Conservation (phyloP, 805 yeast genomes). For the Metschnikowia continentalis region DNA sequence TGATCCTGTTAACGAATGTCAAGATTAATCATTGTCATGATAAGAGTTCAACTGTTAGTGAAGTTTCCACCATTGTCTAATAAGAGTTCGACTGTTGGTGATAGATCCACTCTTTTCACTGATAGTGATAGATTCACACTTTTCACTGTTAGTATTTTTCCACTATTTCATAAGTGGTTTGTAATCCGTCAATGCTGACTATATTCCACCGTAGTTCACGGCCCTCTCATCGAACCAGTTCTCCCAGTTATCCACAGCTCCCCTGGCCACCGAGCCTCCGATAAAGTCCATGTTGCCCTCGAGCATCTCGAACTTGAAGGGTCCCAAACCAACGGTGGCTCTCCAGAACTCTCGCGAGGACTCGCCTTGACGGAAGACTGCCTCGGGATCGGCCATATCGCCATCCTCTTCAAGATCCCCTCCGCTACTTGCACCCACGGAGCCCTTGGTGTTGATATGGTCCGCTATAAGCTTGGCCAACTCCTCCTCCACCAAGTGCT, state of each 20-base stretch:
- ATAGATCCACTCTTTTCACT: too few relatives aligned
- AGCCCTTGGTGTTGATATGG: conserved; percentile 30
- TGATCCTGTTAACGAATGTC: too few relatives aligned
- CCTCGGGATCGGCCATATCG: conserved; percentile 34
- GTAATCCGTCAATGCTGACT: background rate
- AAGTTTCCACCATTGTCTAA: too few relatives aligned
- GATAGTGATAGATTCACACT: too few relatives aligned
- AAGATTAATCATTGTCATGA: too few relatives aligned
- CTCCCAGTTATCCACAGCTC: conserved; percentile 56
- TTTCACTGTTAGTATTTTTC: too few relatives aligned
- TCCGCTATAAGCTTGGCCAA: conserved; percentile 50
- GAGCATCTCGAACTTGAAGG: conserved; percentile 60
- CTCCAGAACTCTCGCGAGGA: conserved; percentile 46
- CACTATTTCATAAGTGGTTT: too few relatives aligned
- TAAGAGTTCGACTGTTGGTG: too few relatives aligned
- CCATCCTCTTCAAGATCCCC: conserved; percentile 33
- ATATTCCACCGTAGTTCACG: conserved; percentile 42
- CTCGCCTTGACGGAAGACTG: conserved; percentile 25
- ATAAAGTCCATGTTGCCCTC: conserved; percentile 71
- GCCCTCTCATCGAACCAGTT: conserved; percentile 78
- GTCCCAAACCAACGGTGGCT: conserved; percentile 29
- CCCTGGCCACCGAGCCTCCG: conserved; percentile 67
- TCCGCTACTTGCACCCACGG: conserved; percentile 29
- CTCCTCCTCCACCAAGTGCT: conserved; percentile 57
- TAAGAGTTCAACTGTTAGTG: too few relatives aligned